Evolutionary conservation across 176 grass and related monocot genomes (phyloP), one percentile per base, ranked within the genome.

Genomic region (Cenchrus purpureus): DNA sequence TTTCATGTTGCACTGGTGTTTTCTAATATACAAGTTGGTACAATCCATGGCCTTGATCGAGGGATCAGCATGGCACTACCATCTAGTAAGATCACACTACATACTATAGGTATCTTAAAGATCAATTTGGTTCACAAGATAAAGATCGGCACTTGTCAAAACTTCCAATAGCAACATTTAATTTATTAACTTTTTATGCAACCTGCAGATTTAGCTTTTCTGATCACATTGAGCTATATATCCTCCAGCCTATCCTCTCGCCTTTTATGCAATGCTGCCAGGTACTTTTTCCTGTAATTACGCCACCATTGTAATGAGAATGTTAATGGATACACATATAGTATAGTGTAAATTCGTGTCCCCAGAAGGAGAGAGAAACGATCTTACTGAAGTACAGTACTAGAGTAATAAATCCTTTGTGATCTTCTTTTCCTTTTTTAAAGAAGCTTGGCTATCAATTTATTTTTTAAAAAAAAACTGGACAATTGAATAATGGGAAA

Each of bases 241-340:
- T 51, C 70, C 12, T 28, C 56, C 31, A 13, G 11, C 5, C 15
- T 77, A 32, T 72, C 37, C 31, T 67, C 58, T 65, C 20, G 2
- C 25, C 29, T 42, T 37, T 68, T 71, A 15, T 70, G 65, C 74
- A 85, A 15, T 51, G 14, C 6, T 1, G 34, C 52, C 8, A 85
- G 74, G 60, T 78, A 85, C 1, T 31, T 48, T 51, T 85, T 85
- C 65, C 83, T 85, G 65, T 37, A 85, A 11, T 59, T 7, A 17
- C 22, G 53, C 32, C 5, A 22, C 5, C 49, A 85, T 15, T 69
- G 3, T 63, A 49, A 58, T 45, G 14, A 40, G 3, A 40, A 40
- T 40, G 37, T 40, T 40, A 40, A 40, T 40, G 37, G 37, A 40
- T 4, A 40, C 20, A 2, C 20, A 81, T 4, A 61, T 61, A 25